Conservation (phyloP, 1,284 basidiomycete genomes). For the Puccinia novopanici region DNA sequence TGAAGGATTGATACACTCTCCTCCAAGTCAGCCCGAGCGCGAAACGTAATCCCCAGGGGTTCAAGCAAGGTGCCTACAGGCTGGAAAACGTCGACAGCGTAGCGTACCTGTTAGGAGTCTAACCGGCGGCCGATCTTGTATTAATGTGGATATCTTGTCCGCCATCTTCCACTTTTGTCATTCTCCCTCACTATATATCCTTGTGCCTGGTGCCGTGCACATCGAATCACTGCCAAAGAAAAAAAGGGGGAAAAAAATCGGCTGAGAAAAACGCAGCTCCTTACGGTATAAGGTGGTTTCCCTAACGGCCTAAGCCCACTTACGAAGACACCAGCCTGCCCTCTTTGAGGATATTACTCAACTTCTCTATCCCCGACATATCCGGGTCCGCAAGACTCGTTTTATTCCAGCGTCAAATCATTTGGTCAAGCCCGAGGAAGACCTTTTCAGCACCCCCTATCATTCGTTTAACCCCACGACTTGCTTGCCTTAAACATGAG, state of each 20-base stretch:
- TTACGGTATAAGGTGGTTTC: too few relatives aligned
- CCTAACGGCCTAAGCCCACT: too few relatives aligned
- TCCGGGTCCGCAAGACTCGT: not conserved
- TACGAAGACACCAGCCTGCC: too few relatives aligned
- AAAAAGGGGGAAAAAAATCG: not conserved
- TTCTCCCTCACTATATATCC: not conserved
- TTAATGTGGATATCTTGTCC: not conserved
- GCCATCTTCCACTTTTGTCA: not conserved
- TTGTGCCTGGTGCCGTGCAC: not conserved
- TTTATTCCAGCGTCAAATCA: not conserved
- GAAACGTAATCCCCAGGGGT: not conserved
- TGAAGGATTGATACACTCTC: not conserved
- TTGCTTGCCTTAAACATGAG: not conserved
- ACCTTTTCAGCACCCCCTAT: not conserved
- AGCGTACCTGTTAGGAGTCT: not conserved
- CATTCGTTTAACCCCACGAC: not conserved
- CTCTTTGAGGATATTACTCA: too few relatives aligned
- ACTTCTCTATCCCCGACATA: not conserved
- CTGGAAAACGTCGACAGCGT: not conserved
- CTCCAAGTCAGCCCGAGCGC: not conserved
- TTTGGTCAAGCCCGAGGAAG: not conserved
- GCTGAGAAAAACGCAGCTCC: not conserved
- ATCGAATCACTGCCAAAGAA: not conserved
- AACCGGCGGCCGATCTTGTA: not conserved
- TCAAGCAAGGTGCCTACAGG: not conserved